Percentiles rank a stretch among this genome's conserved stretches.
phyloP scores from a whole-genome alignment of 2,329 filamentous ascomycete genomes.

The Pseudovirgaria hyperparasitica region DNA sequence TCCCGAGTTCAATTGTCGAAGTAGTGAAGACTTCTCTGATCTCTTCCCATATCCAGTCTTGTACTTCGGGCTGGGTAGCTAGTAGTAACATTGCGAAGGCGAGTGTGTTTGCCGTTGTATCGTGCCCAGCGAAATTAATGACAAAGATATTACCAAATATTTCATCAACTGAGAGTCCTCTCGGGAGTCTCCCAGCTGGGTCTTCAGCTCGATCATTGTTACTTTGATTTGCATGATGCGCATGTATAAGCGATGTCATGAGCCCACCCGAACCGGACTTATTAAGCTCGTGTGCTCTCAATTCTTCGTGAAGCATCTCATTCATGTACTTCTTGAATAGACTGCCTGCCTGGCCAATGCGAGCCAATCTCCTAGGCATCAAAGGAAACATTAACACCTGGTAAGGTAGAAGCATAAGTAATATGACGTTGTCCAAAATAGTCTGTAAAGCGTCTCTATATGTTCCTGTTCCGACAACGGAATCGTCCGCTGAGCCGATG shows the following conservation, averaged over 20 bases:
- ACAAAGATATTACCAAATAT: conserved; percentile 7
- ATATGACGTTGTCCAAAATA: conserved; percentile 15
- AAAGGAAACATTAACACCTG: conserved; percentile 8
- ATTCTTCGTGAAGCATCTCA: conserved; percentile 9
- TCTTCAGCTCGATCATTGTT: no score
- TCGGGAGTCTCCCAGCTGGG: no score
- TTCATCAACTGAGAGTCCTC: conserved; percentile 6
- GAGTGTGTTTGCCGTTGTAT: conserved; percentile 30
- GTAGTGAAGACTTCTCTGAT: conserved; percentile 10
- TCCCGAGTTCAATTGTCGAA: conserved; percentile 9
- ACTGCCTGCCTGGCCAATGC: conserved; percentile 8
- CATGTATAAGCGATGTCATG: conserved; percentile 7
- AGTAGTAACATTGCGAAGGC: conserved; percentile 31
- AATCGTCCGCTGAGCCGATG: conserved; percentile 4
- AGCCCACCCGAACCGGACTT: conserved; percentile 6
- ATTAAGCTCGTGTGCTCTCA: conserved; percentile 3
- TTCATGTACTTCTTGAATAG: conserved; percentile 13
- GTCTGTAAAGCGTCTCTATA: conserved; percentile 13
- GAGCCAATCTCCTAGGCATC: conserved; percentile 10
- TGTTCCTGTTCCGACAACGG: conserved; percentile 7
- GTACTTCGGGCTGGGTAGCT: conserved; percentile 30
- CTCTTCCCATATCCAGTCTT: conserved; percentile 34
- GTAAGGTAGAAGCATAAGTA: no score
- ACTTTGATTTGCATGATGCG: conserved; percentile 8
- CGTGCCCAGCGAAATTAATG: conserved; percentile 10